These are phyloP conservation scores for Russula lepida DNA, from an alignment of 768 basidiomycete genomes.

Conservation along the genomic window DNA sequence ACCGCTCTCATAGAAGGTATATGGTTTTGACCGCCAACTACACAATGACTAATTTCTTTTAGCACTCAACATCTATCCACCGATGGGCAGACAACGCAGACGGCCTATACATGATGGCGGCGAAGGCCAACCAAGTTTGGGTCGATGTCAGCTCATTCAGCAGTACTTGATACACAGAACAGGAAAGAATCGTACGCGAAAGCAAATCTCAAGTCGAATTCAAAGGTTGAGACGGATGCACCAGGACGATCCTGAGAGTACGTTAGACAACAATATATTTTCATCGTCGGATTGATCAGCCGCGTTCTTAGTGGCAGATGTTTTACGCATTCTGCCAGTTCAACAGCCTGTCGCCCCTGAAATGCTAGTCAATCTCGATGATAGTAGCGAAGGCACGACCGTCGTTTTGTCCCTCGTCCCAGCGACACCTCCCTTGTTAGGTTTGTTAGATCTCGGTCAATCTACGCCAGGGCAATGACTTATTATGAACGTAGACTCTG, in stretches of 20 bases:
- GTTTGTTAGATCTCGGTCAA: slow-evolving; percentile 1
- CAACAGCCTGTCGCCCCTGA: neutral
- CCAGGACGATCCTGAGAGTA: slow-evolving; percentile 28
- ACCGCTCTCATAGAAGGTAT: slow-evolving; percentile 21
- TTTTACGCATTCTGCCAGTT: slow-evolving; percentile 11
- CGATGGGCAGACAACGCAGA: slow-evolving; percentile 20
- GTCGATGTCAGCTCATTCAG: slow-evolving; percentile 35
- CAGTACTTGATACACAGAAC: slow-evolving; percentile 33
- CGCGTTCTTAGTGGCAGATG: slow-evolving; percentile 5
- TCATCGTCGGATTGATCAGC: neutral
- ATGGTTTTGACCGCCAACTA: slow-evolving; percentile 5
- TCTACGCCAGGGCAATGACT: neutral
- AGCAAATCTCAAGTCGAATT: slow-evolving; percentile 35
- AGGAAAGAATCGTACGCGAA: slow-evolving; percentile 32
- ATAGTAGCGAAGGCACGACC: neutral
- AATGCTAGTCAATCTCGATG: slow-evolving; percentile 3
- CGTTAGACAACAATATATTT: slow-evolving; percentile 15
- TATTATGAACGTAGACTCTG: neutral
- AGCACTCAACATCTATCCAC: slow-evolving; percentile 21
- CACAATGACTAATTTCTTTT: neutral
- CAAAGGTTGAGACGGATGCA: slow-evolving; percentile 32
- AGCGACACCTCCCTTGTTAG: slow-evolving; percentile 12
- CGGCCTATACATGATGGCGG: slow-evolving; percentile 6
- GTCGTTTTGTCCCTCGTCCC: neutral
- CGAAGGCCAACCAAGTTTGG: slow-evolving; percentile 21